These are phyloP conservation scores for Astrothelium subdiscretum DNA, from an alignment of 495 filamentous ascomycete genomes.

Conservation along the genomic window DNA sequence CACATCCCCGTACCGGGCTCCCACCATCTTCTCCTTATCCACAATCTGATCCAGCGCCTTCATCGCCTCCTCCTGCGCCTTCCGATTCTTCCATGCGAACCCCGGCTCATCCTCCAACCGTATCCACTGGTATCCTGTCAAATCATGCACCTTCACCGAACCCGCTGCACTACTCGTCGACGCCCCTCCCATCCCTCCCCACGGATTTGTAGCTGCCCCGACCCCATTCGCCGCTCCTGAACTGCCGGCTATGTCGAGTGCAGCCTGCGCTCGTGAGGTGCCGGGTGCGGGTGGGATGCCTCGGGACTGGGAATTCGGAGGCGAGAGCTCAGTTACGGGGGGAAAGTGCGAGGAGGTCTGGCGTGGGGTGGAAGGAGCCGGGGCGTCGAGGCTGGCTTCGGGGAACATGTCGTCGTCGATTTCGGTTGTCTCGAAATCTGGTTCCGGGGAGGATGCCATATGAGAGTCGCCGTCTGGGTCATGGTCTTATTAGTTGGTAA, in stretches of 20 bases:
- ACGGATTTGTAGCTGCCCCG: constrained; percentile 2
- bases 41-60: constrained; percentile 26
- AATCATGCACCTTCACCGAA: constrained; percentile 12
- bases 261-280: not conserved
- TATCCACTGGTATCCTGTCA: constrained; percentile 27
- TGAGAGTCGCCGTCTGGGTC: constrained; percentile 46
- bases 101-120: constrained; percentile 34
- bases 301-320: constrained; percentile 40
- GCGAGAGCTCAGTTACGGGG: constrained; percentile 38
- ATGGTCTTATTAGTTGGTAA: not conserved
- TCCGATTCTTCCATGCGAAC: constrained; percentile 43
- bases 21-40: constrained; percentile 22
- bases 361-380: constrained; percentile 6
- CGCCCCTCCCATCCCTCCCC: too few relatives aligned
- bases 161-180: constrained; percentile 14
- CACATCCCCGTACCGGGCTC: not conserved
- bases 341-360: constrained; percentile 12
- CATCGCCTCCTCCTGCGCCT: constrained; percentile 24
- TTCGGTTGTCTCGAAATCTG: not conserved
- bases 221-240: not conserved
- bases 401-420: constrained; percentile 12
- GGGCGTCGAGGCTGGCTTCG: constrained; percentile 9
- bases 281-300: constrained; percentile 3
- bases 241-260: not conserved
- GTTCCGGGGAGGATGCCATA: constrained; percentile 40